Evolutionary conservation across 1,284 basidiomycete genomes (phyloP).

Genomic region (Leccinum pachyderme): DNA sequence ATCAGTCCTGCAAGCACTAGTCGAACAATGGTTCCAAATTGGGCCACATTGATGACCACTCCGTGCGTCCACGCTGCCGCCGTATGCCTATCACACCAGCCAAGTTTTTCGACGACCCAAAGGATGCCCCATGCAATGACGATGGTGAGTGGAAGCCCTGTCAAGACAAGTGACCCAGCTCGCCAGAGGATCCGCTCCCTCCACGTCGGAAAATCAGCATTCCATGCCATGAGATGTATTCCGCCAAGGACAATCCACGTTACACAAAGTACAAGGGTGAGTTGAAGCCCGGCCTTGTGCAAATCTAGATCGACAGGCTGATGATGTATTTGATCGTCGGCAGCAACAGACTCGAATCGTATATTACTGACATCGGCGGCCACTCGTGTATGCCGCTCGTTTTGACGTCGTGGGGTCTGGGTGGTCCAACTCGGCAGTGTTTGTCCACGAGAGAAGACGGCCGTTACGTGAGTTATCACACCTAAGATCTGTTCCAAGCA

Average conservation of each 20-base stretch:
- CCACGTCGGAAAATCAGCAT: neutral
- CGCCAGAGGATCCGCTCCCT: neutral
- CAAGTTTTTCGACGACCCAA: neutral
- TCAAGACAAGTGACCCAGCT: neutral
- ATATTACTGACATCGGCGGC: neutral
- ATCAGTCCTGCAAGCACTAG: neutral
- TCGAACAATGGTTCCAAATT: neutral
- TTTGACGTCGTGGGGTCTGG: too few relatives aligned
- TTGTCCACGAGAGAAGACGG: too few relatives aligned
- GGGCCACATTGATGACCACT: neutral
- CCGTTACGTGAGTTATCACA: too few relatives aligned
- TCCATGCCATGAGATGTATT: slow-evolving; percentile 3
- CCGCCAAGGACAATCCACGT: neutral
- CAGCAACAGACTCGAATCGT: neutral
- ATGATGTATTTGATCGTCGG: neutral
- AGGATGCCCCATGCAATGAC: neutral
- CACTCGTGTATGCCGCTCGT: too few relatives aligned
- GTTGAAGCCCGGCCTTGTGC: neutral
- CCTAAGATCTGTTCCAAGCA: too few relatives aligned
- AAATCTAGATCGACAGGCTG: neutral
- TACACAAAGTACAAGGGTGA: neutral
- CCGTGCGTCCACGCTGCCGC: too few relatives aligned
- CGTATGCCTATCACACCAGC: neutral
- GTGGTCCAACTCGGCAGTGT: too few relatives aligned
- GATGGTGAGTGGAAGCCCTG: neutral